Evolutionary conservation across 306 rosid genomes (phyloP).

Genomic region (Quercus bicolor): DNA sequence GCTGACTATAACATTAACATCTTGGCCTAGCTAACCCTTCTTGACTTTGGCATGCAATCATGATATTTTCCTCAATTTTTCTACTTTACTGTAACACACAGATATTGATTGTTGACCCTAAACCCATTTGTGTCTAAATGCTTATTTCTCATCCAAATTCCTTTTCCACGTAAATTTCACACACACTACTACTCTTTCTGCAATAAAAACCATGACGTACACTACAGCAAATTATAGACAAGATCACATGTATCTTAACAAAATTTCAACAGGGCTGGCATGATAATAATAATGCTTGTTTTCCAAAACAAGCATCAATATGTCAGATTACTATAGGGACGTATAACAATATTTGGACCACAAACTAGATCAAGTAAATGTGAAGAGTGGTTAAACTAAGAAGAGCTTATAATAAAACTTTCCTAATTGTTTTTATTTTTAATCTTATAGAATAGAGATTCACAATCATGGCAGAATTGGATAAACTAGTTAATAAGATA

Average conservation of each 20-base stretch:
- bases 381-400: neutral
- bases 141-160: slow-evolving; percentile 17
- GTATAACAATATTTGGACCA: neutral
- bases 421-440: neutral
- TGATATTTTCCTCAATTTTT: slow-evolving; percentile 8
- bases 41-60: slow-evolving; percentile 9
- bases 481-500: neutral
- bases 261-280: slow-evolving; percentile 21
- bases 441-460: neutral
- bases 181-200: neutral
- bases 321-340: neutral
- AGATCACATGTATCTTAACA: slow-evolving; percentile 4
- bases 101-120: slow-evolving; percentile 24
- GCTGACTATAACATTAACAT: neutral
- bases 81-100: neutral
- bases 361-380: neutral
- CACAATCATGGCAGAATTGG: neutral
- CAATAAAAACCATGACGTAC: slow-evolving; percentile 6
- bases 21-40: neutral
- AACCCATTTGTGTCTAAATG: slow-evolving; percentile 10
- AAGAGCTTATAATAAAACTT: neutral
- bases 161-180: neutral
- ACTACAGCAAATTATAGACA: slow-evolving; percentile 19
- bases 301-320: neutral
- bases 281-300: neutral